Conservation (phyloP, 2,329 filamentous ascomycete genomes). For the Aspergillus versicolor region DNA sequence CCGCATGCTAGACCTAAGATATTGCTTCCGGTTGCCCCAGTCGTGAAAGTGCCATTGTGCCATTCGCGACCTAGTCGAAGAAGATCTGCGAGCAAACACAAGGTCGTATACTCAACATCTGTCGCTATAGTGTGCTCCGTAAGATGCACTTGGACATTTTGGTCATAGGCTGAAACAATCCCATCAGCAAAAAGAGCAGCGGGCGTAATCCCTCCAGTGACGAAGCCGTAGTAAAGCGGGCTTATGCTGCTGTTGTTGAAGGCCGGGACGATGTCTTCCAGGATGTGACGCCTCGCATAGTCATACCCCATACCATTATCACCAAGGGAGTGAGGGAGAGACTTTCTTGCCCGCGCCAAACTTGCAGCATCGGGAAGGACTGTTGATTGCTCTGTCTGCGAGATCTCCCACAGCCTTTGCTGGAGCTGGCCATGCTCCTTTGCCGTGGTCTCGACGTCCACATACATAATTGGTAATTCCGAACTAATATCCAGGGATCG, state of each 20-base stretch:
- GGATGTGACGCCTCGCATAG: slow-evolving; percentile 37
- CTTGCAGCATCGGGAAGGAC: slow-evolving; percentile 33
- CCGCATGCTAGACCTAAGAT: slow-evolving; percentile 67
- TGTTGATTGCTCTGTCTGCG: slow-evolving; percentile 28
- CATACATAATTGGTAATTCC: slow-evolving; percentile 14
- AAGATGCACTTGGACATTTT: slow-evolving; percentile 82
- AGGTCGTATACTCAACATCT: slow-evolving; percentile 70
- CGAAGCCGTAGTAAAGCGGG: slow-evolving; percentile 80
- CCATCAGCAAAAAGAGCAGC: slow-evolving; percentile 80
- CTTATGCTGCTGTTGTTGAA: slow-evolving; percentile 66
- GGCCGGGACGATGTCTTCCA: slow-evolving; percentile 48
- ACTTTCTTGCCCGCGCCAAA: slow-evolving; percentile 32
- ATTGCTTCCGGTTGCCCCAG: slow-evolving; percentile 68
- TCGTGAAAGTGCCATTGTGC: slow-evolving; percentile 78
- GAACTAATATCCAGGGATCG: not conserved
- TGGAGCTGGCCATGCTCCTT: slow-evolving; percentile 22
- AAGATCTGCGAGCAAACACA: slow-evolving; percentile 68
- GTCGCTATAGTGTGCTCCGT: slow-evolving; percentile 73
- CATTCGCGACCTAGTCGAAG: slow-evolving; percentile 60
- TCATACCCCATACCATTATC: slow-evolving; percentile 31
- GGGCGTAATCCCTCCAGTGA: slow-evolving; percentile 78
- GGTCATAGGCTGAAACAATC: slow-evolving; percentile 76
- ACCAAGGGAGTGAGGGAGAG: slow-evolving; percentile 31
- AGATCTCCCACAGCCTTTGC: slow-evolving; percentile 30
- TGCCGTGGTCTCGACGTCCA: slow-evolving; percentile 7